A percentile compares a stretch with the other conserved stretches of the same genome.
These are phyloP conservation scores for Verticillium dahliae DNA, from an alignment of 2,329 filamentous ascomycete species.

Conservation along the genomic window DNA sequence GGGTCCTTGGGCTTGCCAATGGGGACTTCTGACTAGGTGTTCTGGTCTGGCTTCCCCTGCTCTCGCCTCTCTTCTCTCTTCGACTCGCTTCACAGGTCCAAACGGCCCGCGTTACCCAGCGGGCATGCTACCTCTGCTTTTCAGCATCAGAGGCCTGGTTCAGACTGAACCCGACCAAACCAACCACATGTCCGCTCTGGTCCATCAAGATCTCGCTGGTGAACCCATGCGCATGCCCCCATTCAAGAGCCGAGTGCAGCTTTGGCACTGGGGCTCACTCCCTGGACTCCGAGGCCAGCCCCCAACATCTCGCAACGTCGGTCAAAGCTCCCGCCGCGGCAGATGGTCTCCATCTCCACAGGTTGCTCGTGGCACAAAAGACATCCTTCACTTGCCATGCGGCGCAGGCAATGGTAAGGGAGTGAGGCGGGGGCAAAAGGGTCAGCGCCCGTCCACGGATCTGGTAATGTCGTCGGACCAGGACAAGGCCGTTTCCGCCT, in stretches of 20 bases:
- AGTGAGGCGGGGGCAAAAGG: not conserved
- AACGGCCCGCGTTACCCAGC: not conserved
- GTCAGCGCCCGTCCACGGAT: not conserved
- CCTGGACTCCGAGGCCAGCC: not conserved
- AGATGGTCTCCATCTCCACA: not conserved
- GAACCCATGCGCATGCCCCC: not conserved
- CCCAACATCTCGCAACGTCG: not conserved
- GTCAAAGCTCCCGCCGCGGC: not conserved
- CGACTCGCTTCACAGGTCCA: not conserved
- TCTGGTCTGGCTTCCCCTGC: too few species aligned
- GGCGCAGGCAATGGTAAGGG: not conserved
- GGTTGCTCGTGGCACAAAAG: not conserved
- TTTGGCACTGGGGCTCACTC: not conserved
- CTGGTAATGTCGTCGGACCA: not conserved
- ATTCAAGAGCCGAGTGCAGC: not conserved
- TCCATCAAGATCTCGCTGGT: not conserved
- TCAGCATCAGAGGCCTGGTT: not conserved
- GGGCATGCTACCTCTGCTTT: constrained; percentile 1
- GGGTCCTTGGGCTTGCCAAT: not conserved
- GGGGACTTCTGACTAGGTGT: too few species aligned
- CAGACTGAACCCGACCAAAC: not conserved
- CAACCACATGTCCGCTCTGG: not conserved
- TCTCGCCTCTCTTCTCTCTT: not conserved
- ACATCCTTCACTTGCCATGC: not conserved
- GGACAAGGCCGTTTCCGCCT: not conserved